phyloP scores from a whole-genome alignment of 139 green algal genomes.

The Pleodorina starrii region DNA sequence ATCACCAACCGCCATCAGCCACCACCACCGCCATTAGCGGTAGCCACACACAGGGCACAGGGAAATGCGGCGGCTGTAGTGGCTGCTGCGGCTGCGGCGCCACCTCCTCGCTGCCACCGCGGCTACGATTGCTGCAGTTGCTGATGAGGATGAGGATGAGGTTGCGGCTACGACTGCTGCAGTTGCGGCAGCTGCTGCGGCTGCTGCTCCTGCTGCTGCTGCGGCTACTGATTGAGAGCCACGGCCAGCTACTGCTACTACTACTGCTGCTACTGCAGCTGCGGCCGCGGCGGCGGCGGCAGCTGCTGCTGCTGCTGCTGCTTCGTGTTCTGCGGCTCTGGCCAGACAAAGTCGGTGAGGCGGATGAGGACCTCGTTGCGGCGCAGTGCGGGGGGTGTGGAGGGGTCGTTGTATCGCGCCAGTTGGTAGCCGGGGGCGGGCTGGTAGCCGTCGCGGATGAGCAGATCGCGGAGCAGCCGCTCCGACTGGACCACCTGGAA shows the following conservation, averaged over 20 bases:
- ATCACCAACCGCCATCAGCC: too few relatives aligned
- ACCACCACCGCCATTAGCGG: too few relatives aligned
- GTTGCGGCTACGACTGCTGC: too few relatives aligned
- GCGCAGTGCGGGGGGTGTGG: constrained; percentile 65
- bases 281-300: too few relatives aligned
- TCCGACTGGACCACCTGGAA: constrained; percentile 50
- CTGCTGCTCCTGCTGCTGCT: too few relatives aligned
- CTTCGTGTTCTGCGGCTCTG: too few relatives aligned
- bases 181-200: too few relatives aligned
- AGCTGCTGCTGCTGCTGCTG: not conserved
- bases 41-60: too few relatives aligned
- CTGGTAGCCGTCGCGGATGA: constrained; percentile 50
- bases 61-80: not conserved
- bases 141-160: not conserved
- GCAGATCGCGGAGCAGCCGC: constrained; percentile 48
- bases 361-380: constrained; percentile 88
- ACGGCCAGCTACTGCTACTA: too few relatives aligned
- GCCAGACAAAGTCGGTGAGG: constrained; percentile 66
- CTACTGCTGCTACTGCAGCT: too few relatives aligned
- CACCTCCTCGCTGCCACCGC: not conserved
- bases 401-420: constrained; percentile 87
- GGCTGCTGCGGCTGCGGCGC: not conserved
- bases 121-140: not conserved
- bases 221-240: too few relatives aligned
- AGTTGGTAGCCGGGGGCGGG: constrained; percentile 59